These are phyloP conservation scores for Fusarium oxysporum DNA, from an alignment of 2,329 filamentous ascomycete genomes.

Conservation along the genomic window DNA sequence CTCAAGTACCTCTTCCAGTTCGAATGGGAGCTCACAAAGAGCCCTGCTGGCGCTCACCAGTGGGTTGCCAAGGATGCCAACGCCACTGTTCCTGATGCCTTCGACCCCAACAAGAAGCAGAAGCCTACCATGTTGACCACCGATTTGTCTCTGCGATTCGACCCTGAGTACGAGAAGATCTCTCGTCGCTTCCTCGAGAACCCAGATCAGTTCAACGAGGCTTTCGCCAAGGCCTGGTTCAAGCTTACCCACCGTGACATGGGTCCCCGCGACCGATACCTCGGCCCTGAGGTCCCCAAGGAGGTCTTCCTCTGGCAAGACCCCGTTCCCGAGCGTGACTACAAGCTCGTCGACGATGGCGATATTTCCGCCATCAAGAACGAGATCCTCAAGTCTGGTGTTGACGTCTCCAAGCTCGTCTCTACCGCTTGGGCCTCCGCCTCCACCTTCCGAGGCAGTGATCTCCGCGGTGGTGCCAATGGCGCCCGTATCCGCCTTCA, in stretches of 20 bases:
- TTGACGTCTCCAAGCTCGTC: conserved; percentile 71
- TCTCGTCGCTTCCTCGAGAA: conserved; percentile 76
- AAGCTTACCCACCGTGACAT: conserved; percentile 86
- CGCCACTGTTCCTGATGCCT: conserved; percentile 53
- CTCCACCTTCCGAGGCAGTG: conserved; percentile 77
- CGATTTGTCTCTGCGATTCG: conserved; percentile 73
- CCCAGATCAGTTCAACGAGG: conserved; percentile 76
- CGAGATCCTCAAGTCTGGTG: conserved; percentile 71
- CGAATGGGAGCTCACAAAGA: conserved; percentile 82
- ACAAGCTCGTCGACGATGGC: conserved; percentile 68
- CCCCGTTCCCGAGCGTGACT: conserved; percentile 70
- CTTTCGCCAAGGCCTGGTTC: conserved; percentile 82
- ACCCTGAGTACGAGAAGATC: conserved; percentile 83
- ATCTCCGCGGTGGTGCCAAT: conserved; percentile 87
- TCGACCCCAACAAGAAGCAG: conserved; percentile 35
- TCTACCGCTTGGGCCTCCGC: conserved; percentile 76
- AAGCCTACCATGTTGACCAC: conserved; percentile 33
- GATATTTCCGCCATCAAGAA: conserved; percentile 76
- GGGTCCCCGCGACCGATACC: conserved; percentile 76
- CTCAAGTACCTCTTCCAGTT: conserved; percentile 83
- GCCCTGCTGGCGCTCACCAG: conserved; percentile 80
- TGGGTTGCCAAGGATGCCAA: conserved; percentile 73
- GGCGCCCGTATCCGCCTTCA: conserved; percentile 80
- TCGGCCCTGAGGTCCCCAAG: conserved; percentile 79
- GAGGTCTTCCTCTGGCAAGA: conserved; percentile 83